Conservation (phyloP, 2,329 filamentous ascomycete species). For the Cryphonectria parasitica region DNA sequence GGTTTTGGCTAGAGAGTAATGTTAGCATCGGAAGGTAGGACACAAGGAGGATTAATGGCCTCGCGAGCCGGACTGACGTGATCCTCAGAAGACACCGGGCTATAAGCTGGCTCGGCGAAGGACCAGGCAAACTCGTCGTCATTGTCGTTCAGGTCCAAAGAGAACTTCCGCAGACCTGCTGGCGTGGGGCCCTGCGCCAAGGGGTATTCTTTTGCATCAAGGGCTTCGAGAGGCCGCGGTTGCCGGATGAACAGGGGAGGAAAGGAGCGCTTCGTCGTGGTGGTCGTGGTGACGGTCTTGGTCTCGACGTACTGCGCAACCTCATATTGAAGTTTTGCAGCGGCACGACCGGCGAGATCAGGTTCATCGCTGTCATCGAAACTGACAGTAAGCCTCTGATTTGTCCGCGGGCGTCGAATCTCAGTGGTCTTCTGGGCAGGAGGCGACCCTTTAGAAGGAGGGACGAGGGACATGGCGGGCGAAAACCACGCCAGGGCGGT, state of each 20-base stretch:
- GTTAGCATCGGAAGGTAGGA: not conserved
- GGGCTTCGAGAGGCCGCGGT: constrained; percentile 68
- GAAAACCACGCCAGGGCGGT: constrained; percentile 6
- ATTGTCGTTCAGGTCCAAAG: constrained; percentile 68
- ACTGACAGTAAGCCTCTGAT: constrained; percentile 41
- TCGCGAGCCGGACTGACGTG: constrained; percentile 18
- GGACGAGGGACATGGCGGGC: constrained; percentile 24
- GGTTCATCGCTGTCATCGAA: constrained; percentile 39
- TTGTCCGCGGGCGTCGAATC: constrained; percentile 39
- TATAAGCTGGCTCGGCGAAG: constrained; percentile 24
- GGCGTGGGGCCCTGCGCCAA: constrained; percentile 84
- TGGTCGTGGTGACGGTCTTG: constrained; percentile 84
- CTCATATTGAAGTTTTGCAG: constrained; percentile 54
- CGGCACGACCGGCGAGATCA: constrained; percentile 29
- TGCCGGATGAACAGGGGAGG: constrained; percentile 82
- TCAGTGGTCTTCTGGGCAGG: constrained; percentile 36
- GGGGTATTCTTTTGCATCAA: constrained; percentile 90
- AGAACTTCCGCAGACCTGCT: constrained; percentile 74
- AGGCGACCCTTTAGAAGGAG: constrained; percentile 25
- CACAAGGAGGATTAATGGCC: not conserved
- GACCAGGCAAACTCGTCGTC: constrained; percentile 47
- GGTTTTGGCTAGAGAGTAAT: constrained; percentile 15
- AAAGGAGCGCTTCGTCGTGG: constrained; percentile 82
- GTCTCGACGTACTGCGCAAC: constrained; percentile 69
- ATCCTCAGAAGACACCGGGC: constrained; percentile 9